phyloP scores from a whole-genome alignment of 495 filamentous ascomycete species.

The Aspergillus sclerotiicarbonarius region DNA sequence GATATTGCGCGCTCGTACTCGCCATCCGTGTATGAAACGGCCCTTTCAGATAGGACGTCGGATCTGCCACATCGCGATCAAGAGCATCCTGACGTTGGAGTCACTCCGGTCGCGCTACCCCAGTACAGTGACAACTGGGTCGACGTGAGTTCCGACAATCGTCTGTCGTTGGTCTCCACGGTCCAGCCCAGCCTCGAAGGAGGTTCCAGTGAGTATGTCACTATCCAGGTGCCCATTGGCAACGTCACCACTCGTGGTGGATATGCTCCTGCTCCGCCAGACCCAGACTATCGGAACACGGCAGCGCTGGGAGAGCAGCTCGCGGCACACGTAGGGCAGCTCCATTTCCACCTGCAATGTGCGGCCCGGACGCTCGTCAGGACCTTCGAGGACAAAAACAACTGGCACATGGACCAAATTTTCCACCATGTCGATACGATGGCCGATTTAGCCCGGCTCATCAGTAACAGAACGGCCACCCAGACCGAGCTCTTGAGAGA shows the following conservation, averaged over 20 bases:
- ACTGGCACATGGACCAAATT: conserved; percentile 23
- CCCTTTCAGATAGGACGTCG: neutral
- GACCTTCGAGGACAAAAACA: conserved; percentile 19
- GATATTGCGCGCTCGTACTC: conserved; percentile 7
- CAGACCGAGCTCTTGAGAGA: conserved; percentile 16
- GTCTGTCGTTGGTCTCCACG: neutral
- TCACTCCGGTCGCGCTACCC: neutral
- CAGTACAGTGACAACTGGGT: neutral
- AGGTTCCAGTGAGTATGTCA: neutral
- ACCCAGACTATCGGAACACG: conserved; percentile 26
- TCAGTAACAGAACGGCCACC: conserved; percentile 12
- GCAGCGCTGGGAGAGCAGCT: conserved; percentile 24
- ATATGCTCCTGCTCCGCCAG: conserved; percentile 25
- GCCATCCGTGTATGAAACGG: conserved; percentile 13
- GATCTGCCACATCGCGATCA: neutral
- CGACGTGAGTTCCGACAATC: neutral
- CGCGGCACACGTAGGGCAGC: conserved; percentile 13
- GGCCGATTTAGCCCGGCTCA: conserved; percentile 11
- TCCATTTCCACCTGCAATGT: conserved; percentile 23
- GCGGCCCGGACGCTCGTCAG: conserved; percentile 12
- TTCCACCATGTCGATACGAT: conserved; percentile 19
- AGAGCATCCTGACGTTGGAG: neutral
- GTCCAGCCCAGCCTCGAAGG: no score
- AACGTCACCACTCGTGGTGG: conserved; percentile 21
- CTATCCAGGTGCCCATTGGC: conserved; percentile 2